phyloP scores from a whole-genome alignment of 2,329 filamentous ascomycete species.

The Metarhizium album region DNA sequence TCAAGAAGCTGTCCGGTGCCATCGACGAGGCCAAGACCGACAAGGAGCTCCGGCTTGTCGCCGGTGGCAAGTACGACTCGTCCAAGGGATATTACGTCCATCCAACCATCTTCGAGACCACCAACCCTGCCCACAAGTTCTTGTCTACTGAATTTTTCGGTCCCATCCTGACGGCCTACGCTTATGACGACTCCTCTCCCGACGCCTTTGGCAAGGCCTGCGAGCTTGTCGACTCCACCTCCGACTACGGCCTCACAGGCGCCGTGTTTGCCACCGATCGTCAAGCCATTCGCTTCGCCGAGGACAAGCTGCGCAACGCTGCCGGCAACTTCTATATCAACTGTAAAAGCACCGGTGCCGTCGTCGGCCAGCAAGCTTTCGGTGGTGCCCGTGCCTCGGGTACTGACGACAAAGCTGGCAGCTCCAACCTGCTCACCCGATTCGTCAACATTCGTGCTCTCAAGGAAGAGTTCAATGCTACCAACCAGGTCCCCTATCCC shows the following conservation, averaged over 20 bases:
- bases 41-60: conserved; percentile 58
- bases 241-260: conserved; percentile 69
- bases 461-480: conserved; percentile 65
- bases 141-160: conserved; percentile 75
- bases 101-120: conserved; percentile 71
- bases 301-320: conserved; percentile 59
- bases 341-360: conserved; percentile 67
- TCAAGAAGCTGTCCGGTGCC: conserved; percentile 66
- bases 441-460: conserved; percentile 58
- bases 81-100: conserved; percentile 74
- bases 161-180: conserved; percentile 61
- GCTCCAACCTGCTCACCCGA: conserved; percentile 49
- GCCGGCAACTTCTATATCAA: conserved; percentile 84
- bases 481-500: conserved; percentile 54
- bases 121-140: conserved; percentile 62
- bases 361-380: conserved; percentile 64
- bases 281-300: conserved; percentile 52
- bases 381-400: conserved; percentile 57
- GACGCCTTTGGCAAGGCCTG: conserved; percentile 49
- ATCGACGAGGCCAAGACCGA: conserved; percentile 77
- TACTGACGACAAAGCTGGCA: conserved; percentile 66
- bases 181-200: conserved; percentile 59
- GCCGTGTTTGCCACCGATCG: conserved; percentile 65
- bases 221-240: conserved; percentile 57
- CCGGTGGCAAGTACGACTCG: conserved; percentile 67